Evolutionary conservation across 2,329 filamentous ascomycete species (phyloP).

Genomic region (Sordariomycetes sp.): DNA sequence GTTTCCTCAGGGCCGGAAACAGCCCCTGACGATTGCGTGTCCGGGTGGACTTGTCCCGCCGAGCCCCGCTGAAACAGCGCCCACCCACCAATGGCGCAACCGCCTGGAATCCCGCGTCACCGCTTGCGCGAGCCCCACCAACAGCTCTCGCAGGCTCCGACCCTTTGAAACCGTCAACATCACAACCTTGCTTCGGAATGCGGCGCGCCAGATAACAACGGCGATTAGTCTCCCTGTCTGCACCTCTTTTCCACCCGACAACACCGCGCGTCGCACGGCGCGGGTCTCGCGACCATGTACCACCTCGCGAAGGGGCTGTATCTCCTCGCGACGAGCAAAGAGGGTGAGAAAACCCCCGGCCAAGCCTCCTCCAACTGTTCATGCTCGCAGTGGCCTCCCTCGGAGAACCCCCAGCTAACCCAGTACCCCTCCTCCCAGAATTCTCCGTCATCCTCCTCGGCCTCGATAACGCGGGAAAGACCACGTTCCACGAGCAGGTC

Average conservation of each 20-base stretch:
- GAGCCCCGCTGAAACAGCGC: background rate
- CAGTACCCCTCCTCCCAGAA: slow-evolving; percentile 40
- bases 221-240: background rate
- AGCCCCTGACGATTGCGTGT: too few species aligned
- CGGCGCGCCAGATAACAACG: background rate
- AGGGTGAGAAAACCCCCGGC: slow-evolving; percentile 46
- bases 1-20: too few species aligned
- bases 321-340: slow-evolving; percentile 91
- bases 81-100: background rate
- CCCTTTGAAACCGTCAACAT: background rate
- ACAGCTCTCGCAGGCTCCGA: background rate
- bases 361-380: background rate
- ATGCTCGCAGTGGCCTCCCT: background rate
- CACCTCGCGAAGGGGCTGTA: slow-evolving; percentile 93
- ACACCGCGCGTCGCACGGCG: background rate
- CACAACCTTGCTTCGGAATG: background rate
- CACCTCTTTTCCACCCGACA: background rate
- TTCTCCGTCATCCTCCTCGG: slow-evolving; percentile 96
- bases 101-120: background rate
- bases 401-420: slow-evolving; percentile 4
- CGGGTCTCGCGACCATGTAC: slow-evolving; percentile 55
- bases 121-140: background rate
- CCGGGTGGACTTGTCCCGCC: too few species aligned
- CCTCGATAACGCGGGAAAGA: slow-evolving; percentile 97
- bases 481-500: slow-evolving; percentile 93